A percentile compares a stretch with the other conserved stretches of the same genome.
These are phyloP conservation scores for Stachybotrys chartarum DNA, from an alignment of 2,329 filamentous ascomycete species.

Conservation along the genomic window DNA sequence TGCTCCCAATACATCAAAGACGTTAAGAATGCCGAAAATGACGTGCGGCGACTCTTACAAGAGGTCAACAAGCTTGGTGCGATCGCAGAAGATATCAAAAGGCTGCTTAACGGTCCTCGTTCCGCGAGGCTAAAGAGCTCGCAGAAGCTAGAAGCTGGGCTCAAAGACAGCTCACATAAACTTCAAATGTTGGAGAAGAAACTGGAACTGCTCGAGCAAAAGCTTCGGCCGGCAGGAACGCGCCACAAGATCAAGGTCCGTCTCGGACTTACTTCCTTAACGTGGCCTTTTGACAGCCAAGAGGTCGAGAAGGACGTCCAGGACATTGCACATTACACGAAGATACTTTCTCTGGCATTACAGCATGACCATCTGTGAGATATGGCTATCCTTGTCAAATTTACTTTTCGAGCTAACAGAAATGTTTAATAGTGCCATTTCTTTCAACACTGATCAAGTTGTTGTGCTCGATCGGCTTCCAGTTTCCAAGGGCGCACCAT, in stretches of 20 bases:
- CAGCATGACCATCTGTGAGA: neutral
- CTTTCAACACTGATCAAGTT: constrained; percentile 12
- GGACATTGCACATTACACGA: constrained; percentile 1
- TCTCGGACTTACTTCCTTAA: neutral
- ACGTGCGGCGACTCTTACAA: neutral
- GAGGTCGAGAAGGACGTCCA: neutral
- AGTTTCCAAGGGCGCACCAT: constrained; percentile 13
- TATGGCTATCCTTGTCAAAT: neutral
- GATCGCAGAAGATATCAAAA: neutral
- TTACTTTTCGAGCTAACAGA: constrained; percentile 5
- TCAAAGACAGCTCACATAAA: constrained; percentile 1
- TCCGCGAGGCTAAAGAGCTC: neutral
- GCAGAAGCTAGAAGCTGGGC: neutral
- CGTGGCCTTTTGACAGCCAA: neutral
- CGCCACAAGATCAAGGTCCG: neutral
- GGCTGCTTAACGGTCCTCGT: neutral
- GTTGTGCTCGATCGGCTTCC: constrained; percentile 11
- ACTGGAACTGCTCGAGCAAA: neutral
- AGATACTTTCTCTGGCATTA: neutral
- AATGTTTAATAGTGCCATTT: neutral
- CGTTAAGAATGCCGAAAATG: neutral
- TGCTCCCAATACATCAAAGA: neutral
- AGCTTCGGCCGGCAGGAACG: neutral
- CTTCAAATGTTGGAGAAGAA: neutral
- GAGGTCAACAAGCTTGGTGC: neutral